Evolutionary conservation across 2,329 filamentous ascomycete genomes (phyloP).

Genomic region (Capronia americana): DNA sequence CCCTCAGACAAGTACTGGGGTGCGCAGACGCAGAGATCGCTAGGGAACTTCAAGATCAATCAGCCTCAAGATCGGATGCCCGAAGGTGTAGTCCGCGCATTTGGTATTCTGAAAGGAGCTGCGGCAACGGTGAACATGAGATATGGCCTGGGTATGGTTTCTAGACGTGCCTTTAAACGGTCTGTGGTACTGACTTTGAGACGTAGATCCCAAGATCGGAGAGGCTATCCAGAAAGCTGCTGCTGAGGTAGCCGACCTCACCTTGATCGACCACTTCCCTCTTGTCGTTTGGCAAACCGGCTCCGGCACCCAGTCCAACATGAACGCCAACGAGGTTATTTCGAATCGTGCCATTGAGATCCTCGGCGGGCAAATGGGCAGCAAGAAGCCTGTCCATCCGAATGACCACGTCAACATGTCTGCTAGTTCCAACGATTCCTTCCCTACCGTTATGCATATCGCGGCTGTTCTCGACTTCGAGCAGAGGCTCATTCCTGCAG

Average conservation of each 20-base stretch:
- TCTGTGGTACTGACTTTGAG: background rate
- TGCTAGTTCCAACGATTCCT: conserved; percentile 98
- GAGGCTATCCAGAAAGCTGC: conserved; percentile 94
- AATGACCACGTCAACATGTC: conserved; percentile 99
- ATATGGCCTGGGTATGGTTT: conserved; percentile 74
- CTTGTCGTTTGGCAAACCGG: conserved; percentile 99
- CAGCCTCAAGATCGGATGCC: conserved; percentile 99
- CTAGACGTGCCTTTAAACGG: background rate
- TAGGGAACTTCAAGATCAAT: conserved; percentile 99
- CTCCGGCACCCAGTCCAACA: conserved; percentile 98
- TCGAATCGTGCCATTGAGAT: conserved; percentile 99
- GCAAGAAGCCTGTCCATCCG: conserved; percentile 98
- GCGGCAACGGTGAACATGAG: conserved; percentile 95
- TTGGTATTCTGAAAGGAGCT: conserved; percentile 96
- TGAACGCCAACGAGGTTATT: conserved; percentile 99
- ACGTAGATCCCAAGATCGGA: conserved; percentile 80
- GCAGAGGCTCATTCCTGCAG: conserved; percentile 79
- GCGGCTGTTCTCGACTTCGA: conserved; percentile 94
- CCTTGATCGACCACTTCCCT: conserved; percentile 96
- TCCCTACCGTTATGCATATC: conserved; percentile 99
- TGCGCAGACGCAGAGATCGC: conserved; percentile 62
- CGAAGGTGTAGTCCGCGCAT: conserved; percentile 85
- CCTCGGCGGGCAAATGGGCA: conserved; percentile 88
- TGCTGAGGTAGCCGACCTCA: conserved; percentile 87
- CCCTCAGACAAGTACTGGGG: conserved; percentile 93